phyloP scores from a whole-genome alignment of 2,329 filamentous ascomycete species.

The Thermothelomyces thermophilus region DNA sequence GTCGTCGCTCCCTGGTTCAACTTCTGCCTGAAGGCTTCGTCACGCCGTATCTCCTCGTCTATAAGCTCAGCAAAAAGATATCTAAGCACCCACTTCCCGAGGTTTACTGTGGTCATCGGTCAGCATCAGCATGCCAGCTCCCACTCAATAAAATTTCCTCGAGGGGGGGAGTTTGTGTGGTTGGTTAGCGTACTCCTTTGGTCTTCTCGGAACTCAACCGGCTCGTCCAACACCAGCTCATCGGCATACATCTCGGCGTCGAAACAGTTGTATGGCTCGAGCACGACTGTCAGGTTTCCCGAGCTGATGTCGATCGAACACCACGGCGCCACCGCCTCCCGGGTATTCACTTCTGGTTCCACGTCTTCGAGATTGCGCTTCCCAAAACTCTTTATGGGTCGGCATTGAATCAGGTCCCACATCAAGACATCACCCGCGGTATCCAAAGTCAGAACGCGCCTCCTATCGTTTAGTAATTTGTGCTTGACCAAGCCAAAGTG shows the following conservation, averaged over 20 bases:
- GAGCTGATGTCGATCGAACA: conserved; percentile 92
- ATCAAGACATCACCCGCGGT: conserved; percentile 90
- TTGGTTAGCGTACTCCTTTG: conserved; percentile 80
- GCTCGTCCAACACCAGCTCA: conserved; percentile 66
- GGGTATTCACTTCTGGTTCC: conserved; percentile 75
- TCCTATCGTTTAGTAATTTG: conserved; percentile 81
- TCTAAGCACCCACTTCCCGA: conserved; percentile 92
- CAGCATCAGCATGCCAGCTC: conserved; percentile 12
- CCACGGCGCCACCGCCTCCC: conserved; percentile 89
- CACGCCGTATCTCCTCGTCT: conserved; percentile 80
- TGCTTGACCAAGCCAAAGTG: conserved; percentile 95
- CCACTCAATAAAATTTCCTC: background rate
- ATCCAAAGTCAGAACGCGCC: conserved; percentile 82
- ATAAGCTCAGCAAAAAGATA: conserved; percentile 87
- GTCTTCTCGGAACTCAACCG: conserved; percentile 81
- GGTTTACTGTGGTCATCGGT: conserved; percentile 61
- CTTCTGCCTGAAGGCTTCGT: conserved; percentile 64
- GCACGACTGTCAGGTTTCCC: conserved; percentile 78
- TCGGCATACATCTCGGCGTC: conserved; percentile 97
- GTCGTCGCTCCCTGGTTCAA: conserved; percentile 59
- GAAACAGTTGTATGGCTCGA: conserved; percentile 94
- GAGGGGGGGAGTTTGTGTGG: background rate
- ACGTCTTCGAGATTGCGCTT: conserved; percentile 93
- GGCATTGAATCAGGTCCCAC: conserved; percentile 90
- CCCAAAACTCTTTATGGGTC: conserved; percentile 84